Conservation (phyloP, 169 alveolate genomes). For the Theileria parva region DNA sequence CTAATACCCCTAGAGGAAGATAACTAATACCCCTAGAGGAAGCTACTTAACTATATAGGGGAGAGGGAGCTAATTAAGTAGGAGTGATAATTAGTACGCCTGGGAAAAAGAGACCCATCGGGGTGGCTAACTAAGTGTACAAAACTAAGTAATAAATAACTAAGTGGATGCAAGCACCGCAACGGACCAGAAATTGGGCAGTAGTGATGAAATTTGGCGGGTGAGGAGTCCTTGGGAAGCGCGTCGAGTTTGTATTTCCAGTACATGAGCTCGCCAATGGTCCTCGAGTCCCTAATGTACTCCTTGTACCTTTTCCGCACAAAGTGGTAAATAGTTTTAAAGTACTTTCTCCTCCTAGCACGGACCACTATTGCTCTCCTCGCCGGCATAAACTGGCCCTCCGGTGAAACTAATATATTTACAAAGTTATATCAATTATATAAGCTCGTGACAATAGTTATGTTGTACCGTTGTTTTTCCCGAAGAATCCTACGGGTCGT, state of each 20-base stretch:
- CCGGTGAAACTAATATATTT: conserved; percentile 51
- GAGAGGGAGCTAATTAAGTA: no score
- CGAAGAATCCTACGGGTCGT: conserved; percentile 52
- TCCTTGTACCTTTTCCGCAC: conserved; percentile 66
- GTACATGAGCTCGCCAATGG: conserved; percentile 66
- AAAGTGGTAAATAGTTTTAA: conserved; percentile 60
- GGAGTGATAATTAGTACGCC: no score
- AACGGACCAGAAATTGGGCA: conserved; percentile 73
- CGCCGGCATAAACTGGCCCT: conserved; percentile 21
- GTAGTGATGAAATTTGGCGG: conserved; percentile 59
- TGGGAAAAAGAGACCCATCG: no score
- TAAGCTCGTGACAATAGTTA: not conserved
- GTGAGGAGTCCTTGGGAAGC: conserved; percentile 72
- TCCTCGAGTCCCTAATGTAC: conserved; percentile 68
- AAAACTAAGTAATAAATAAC: no score
- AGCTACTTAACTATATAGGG: no score
- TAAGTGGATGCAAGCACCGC: not conserved
- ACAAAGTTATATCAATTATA: no score
- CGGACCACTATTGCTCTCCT: conserved; percentile 66
- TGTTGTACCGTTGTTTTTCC: conserved; percentile 44
- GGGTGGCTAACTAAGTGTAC: no score
- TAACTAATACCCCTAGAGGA: no score
- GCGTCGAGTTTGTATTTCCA: conserved; percentile 72
- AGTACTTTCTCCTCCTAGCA: conserved; percentile 67
- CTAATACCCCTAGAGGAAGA: no score